These are phyloP conservation scores for Lolium rigidum DNA, from an alignment of 176 grass and related monocot species.

Conservation along the genomic window DNA sequence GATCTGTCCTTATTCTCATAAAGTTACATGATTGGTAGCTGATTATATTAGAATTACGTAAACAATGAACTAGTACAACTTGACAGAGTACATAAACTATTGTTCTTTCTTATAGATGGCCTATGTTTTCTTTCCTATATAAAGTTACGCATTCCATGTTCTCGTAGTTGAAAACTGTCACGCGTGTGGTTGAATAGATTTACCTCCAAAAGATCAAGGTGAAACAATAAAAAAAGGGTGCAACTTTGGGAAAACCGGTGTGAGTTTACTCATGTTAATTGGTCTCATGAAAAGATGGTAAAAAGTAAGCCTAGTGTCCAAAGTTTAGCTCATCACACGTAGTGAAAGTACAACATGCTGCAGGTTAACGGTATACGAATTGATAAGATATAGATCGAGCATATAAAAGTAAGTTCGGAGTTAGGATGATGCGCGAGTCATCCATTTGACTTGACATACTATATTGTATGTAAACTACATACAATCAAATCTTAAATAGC, in stretches of 20 bases:
- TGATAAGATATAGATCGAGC: conserved; percentile 40
- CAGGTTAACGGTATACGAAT: conserved; percentile 42
- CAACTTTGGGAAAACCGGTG: conserved; percentile 41
- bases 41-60: conserved; percentile 45
- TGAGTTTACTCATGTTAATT: conserved; percentile 54
- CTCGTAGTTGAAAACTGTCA: conserved; percentile 45
- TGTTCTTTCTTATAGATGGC: conserved; percentile 23
- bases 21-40: conserved; percentile 52
- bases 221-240: conserved; percentile 38
- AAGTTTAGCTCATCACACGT: conserved; percentile 54
- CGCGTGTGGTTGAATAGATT: conserved; percentile 27
- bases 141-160: conserved; percentile 44
- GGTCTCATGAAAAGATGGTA: conserved; percentile 56
- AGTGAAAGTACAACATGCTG: conserved; percentile 54
- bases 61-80: conserved; percentile 49
- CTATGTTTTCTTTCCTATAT: conserved; percentile 25
- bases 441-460: conserved; percentile 65
- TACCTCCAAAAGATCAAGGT: conserved; percentile 44
- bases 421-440: conserved; percentile 39
- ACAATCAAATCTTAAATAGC: conserved; percentile 41
- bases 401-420: conserved; percentile 52
- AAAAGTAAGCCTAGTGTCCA: conserved; percentile 57
- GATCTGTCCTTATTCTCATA: conserved; percentile 44
- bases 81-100: conserved; percentile 37
- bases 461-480: conserved; percentile 51